phyloP scores from a whole-genome alignment of 2,329 filamentous ascomycete genomes.

The Scolecobasidium constrictum region DNA sequence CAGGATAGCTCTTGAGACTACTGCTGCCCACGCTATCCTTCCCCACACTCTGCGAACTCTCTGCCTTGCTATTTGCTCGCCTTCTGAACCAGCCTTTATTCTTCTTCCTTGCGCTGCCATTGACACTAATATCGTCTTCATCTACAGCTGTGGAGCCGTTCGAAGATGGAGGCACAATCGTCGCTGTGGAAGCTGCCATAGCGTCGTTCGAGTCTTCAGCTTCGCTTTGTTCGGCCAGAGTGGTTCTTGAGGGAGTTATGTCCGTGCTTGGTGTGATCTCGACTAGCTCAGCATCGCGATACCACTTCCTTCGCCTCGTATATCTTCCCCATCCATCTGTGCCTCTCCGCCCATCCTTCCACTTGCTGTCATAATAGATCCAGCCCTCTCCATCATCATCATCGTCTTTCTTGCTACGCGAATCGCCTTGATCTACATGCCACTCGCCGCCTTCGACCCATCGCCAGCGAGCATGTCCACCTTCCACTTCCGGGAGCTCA shows the following conservation, averaged over 20 bases:
- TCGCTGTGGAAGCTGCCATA: constrained; percentile 1
- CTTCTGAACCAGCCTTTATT: constrained; percentile 11
- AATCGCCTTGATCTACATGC: constrained; percentile 60
- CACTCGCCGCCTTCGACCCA: constrained; percentile 84
- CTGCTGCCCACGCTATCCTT: constrained; percentile 18
- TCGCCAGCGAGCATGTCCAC: constrained; percentile 53
- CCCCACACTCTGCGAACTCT: constrained; percentile 8
- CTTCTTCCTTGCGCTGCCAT: neutral
- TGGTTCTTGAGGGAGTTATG: constrained; percentile 29
- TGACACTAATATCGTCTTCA: neutral
- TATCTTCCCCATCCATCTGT: constrained; percentile 90
- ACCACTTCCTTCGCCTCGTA: constrained; percentile 90
- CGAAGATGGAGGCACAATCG: constrained; percentile 1
- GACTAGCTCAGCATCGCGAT: constrained; percentile 87
- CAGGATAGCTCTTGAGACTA: constrained; percentile 14
- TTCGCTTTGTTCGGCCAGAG: constrained; percentile 24
- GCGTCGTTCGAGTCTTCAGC: neutral
- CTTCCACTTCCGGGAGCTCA: constrained; percentile 55
- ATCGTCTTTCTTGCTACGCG: constrained; percentile 27
- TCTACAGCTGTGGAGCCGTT: constrained; percentile 1
- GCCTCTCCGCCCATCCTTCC: constrained; percentile 77
- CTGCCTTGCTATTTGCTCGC: constrained; percentile 12
- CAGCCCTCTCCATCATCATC: constrained; percentile 60
- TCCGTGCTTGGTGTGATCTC: constrained; percentile 48
- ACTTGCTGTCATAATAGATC: constrained; percentile 99